A percentile compares a stretch with the other conserved stretches of the same genome.
These are phyloP conservation scores for Acephala macrosclerotiorum DNA, from an alignment of 2,329 filamentous ascomycete species.

Conservation along the genomic window DNA sequence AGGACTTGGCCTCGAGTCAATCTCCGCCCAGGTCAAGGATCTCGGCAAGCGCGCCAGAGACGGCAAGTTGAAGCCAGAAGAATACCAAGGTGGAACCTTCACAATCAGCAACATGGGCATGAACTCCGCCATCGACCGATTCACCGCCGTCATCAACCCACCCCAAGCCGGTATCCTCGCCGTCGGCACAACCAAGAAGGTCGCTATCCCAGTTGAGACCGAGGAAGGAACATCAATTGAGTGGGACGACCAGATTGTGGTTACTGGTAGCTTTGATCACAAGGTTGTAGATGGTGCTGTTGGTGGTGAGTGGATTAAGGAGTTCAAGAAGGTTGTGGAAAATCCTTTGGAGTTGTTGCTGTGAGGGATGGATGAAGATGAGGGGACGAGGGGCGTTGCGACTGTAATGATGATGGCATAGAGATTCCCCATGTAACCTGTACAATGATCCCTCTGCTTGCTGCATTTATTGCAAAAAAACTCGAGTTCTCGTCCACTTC, in stretches of 20 bases:
- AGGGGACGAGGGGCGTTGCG: constrained; percentile 2
- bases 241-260: constrained; percentile 97
- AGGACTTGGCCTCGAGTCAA: constrained; percentile 83
- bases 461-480: constrained; percentile 13
- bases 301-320: constrained; percentile 94
- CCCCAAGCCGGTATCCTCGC: constrained; percentile 96
- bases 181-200: constrained; percentile 94
- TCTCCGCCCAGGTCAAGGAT: constrained; percentile 91
- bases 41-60: constrained; percentile 96
- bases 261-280: constrained; percentile 98
- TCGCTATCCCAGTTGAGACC: constrained; percentile 83
- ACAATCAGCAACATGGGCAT: constrained; percentile 99
- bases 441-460: constrained; percentile 19
- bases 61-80: constrained; percentile 98
- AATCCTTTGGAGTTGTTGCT: constrained; percentile 95
- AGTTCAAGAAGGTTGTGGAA: constrained; percentile 97
- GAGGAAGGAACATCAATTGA: constrained; percentile 81
- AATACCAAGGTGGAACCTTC: constrained; percentile 98
- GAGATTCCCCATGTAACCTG: constrained; percentile 38
- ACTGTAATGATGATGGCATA: constrained; percentile 28
- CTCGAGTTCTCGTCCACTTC: background rate
- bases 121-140: constrained; percentile 95
- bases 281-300: constrained; percentile 97
- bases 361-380: constrained; percentile 50
- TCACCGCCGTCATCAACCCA: constrained; percentile 99